Percentiles rank a stretch among this genome's conserved stretches.
These are phyloP conservation scores for Spathaspora passalidarum DNA, from an alignment of 805 yeast genomes.

Conservation along the genomic window DNA sequence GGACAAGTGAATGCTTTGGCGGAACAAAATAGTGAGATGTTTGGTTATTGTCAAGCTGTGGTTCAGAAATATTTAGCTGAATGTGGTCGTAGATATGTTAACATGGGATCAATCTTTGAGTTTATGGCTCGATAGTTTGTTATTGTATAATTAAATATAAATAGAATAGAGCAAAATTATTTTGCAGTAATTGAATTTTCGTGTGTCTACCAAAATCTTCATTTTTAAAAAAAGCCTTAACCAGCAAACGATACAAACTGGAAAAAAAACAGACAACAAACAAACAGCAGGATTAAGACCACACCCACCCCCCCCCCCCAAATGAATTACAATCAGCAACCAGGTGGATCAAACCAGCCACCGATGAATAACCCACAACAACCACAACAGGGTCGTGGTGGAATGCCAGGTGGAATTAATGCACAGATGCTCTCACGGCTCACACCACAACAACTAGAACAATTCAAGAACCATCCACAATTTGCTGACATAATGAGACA, in stretches of 20 bases:
- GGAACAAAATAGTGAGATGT: constrained; percentile 71
- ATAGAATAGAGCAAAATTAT: background rate
- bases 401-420: constrained; percentile 14
- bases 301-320: too few relatives aligned
- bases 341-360: constrained; percentile 2
- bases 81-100: constrained; percentile 87
- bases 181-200: background rate
- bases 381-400: constrained; percentile 7
- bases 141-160: background rate
- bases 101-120: constrained; percentile 77
- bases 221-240: background rate
- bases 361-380: constrained; percentile 6
- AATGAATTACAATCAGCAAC: constrained; percentile 12
- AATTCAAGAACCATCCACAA: constrained; percentile 41
- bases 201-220: background rate
- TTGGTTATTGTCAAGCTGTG: constrained; percentile 52
- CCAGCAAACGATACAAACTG: background rate
- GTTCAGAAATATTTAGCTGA: constrained; percentile 71
- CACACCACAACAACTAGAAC: constrained; percentile 42
- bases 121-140: constrained; percentile 37
- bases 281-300: background rate
- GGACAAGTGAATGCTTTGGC: constrained; percentile 70
- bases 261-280: background rate
- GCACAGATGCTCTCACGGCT: constrained; percentile 28
- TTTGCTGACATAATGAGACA: constrained; percentile 38